These are phyloP conservation scores for Teunomyces barrocoloradensis DNA, from an alignment of 805 yeast genomes.

Conservation along the genomic window DNA sequence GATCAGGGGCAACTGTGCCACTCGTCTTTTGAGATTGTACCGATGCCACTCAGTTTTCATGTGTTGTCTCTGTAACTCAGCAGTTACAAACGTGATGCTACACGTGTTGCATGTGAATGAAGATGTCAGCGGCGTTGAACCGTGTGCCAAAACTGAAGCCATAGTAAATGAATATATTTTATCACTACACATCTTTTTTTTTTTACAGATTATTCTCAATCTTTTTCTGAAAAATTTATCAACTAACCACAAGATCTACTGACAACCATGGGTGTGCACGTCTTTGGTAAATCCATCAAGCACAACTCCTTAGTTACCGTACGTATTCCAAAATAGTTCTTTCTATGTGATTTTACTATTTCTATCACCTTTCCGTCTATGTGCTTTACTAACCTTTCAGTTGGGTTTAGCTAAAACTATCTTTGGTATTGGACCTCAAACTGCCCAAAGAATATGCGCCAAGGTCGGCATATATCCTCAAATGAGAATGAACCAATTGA, in stretches of 20 bases:
- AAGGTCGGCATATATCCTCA: conserved; percentile 87
- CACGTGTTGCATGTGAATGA: conserved; percentile 83
- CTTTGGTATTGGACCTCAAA: conserved; percentile 78
- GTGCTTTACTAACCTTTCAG: conserved; percentile 10
- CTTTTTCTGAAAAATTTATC: neutral
- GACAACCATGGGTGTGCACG: conserved; percentile 40
- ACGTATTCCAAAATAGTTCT: conserved; percentile 9
- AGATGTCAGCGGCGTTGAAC: conserved; percentile 25
- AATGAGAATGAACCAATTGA: conserved; percentile 91
- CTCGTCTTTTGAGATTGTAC: conserved; percentile 90
- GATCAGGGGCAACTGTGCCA: conserved; percentile 57
- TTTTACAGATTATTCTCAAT: neutral
- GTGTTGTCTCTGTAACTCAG: conserved; percentile 86
- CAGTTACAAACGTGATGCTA: conserved; percentile 70
- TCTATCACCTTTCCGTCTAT: too few species aligned
- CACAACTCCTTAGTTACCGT: conserved; percentile 40
- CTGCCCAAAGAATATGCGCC: conserved; percentile 77
- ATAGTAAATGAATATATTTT: conserved; percentile 2
- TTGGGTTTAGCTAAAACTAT: conserved; percentile 75
- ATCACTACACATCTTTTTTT: neutral
- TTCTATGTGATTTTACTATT: too few species aligned
- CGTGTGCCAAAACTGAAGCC: conserved; percentile 19
- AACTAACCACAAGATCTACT: too few species aligned
- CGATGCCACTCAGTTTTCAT: conserved; percentile 99
- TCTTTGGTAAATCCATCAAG: conserved; percentile 44